Conservation (phyloP, 208 protist genomes). For the Leishmania guyanensis region DNA sequence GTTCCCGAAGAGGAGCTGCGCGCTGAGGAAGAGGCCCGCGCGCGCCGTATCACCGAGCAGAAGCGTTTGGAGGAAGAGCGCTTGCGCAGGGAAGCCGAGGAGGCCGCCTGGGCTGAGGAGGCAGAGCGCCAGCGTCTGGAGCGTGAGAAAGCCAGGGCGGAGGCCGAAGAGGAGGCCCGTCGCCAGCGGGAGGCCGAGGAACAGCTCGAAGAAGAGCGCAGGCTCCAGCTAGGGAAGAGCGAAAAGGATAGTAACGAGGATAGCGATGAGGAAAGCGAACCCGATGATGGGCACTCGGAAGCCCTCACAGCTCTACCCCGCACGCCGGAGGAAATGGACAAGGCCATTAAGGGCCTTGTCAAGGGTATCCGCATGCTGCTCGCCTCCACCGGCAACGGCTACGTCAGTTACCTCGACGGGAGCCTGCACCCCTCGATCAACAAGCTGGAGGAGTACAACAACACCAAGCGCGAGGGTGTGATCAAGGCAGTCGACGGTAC, state of each 20-base stretch:
- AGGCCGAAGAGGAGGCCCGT: conserved; percentile 13
- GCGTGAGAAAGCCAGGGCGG: conserved; percentile 22
- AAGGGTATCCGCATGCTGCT: conserved; percentile 44
- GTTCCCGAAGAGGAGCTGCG: conserved; percentile 64
- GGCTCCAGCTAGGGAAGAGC: conserved; percentile 32
- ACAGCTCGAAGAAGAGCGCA: conserved; percentile 17
- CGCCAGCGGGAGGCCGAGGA: conserved; percentile 18
- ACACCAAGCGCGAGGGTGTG: conserved; percentile 28
- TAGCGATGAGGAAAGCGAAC: conserved; percentile 45
- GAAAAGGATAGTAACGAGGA: conserved; percentile 49
- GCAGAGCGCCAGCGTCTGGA: conserved; percentile 39
- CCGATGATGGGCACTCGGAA: conserved; percentile 32
- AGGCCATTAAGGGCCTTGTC: conserved; percentile 32
- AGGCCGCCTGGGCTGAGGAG: conserved; percentile 20
- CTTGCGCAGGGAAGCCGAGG: conserved; percentile 16
- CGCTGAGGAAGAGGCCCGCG: conserved; percentile 40
- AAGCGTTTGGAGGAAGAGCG: conserved; percentile 35
- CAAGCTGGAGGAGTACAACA: conserved; percentile 52
- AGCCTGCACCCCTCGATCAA: conserved; percentile 37
- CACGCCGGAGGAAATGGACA: conserved; percentile 42
- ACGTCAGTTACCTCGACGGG: conserved; percentile 83
- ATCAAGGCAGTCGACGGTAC: conserved; percentile 33
- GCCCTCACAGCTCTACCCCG: conserved; percentile 30
- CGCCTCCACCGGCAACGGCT: conserved; percentile 23
- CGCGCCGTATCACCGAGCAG: conserved; percentile 33